These are phyloP conservation scores for Barnettozyma californica DNA, from an alignment of 805 yeast genomes.

Conservation along the genomic window DNA sequence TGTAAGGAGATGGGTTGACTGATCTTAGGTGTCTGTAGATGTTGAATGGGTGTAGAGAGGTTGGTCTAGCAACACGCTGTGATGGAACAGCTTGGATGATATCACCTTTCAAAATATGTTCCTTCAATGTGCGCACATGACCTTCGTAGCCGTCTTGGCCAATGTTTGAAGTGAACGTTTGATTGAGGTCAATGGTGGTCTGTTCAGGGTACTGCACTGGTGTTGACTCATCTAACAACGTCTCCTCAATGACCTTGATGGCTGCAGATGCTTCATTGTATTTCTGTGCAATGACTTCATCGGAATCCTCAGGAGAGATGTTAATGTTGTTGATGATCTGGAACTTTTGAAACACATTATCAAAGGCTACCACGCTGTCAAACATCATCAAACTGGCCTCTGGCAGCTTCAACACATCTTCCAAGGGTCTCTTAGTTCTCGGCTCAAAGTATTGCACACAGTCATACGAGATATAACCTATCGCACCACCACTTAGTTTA, in stretches of 20 bases:
- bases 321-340: conserved; percentile 82
- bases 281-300: conserved; percentile 35
- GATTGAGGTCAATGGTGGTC: conserved; percentile 60
- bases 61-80: conserved; percentile 93
- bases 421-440: conserved; percentile 64
- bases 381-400: conserved; percentile 90
- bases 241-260: conserved; percentile 50
- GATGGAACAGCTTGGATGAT: conserved; percentile 98
- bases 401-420: conserved; percentile 80
- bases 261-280: conserved; percentile 49
- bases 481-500: conserved; percentile 87
- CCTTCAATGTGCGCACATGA: conserved; percentile 70
- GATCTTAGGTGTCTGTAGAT: conserved; percentile 91
- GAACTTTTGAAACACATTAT: conserved; percentile 88
- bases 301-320: conserved; percentile 30
- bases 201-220: conserved; percentile 67
- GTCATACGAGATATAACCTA: conserved; percentile 94
- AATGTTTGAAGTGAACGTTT: conserved; percentile 77
- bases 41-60: conserved; percentile 93
- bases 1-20: conserved; percentile 95
- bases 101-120: conserved; percentile 85
- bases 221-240: conserved; percentile 38
- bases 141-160: conserved; percentile 91
- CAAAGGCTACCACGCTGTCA: conserved; percentile 87
- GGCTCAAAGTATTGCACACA: conserved; percentile 98